Conservation (phyloP, 164 flowering plant genomes). For the Chloranthus sessilifolius region DNA sequence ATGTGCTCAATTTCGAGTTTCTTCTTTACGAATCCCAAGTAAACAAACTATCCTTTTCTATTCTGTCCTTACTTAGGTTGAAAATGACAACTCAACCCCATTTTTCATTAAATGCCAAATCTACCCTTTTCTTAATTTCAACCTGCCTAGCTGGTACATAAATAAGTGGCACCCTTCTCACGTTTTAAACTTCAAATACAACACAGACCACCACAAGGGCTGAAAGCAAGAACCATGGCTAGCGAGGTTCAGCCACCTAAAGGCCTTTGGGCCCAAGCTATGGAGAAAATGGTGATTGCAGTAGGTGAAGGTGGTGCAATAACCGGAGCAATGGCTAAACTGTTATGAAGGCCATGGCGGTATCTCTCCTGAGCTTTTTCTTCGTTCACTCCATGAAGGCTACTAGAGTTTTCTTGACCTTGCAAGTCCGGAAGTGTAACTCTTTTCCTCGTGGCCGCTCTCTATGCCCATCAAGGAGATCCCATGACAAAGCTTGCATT, state of each 20-base stretch:
- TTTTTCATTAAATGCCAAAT: conserved; percentile 7
- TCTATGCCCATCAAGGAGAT: conserved; percentile 1
- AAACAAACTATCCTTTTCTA: too few species aligned
- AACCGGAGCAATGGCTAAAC: neutral
- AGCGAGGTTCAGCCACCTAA: neutral
- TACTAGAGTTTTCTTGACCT: conserved; percentile 62
- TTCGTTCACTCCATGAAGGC: conserved; percentile 8
- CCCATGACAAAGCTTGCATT: neutral
- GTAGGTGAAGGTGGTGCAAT: neutral
- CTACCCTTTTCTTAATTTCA: conserved; percentile 12
- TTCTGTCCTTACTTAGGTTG: conserved; percentile 21
- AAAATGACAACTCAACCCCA: conserved; percentile 31
- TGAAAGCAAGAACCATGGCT: too few species aligned
- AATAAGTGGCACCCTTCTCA: conserved; percentile 8
- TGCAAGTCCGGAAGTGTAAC: conserved; percentile 44
- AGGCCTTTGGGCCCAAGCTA: neutral
- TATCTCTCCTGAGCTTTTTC: conserved; percentile 69
- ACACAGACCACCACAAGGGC: too few species aligned
- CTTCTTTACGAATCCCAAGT: too few species aligned
- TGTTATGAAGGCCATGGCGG: conserved; percentile 22
- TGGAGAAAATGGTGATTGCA: conserved; percentile 7
- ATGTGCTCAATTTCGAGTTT: too few species aligned
- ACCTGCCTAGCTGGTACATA: conserved; percentile 17
- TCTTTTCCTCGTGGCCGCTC: neutral
- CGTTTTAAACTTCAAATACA: neutral